A percentile compares a stretch with the other conserved stretches of the same genome.
These are phyloP conservation scores for Boletales sp. DNA, from an alignment of 768 basidiomycete genomes.

Conservation along the genomic window DNA sequence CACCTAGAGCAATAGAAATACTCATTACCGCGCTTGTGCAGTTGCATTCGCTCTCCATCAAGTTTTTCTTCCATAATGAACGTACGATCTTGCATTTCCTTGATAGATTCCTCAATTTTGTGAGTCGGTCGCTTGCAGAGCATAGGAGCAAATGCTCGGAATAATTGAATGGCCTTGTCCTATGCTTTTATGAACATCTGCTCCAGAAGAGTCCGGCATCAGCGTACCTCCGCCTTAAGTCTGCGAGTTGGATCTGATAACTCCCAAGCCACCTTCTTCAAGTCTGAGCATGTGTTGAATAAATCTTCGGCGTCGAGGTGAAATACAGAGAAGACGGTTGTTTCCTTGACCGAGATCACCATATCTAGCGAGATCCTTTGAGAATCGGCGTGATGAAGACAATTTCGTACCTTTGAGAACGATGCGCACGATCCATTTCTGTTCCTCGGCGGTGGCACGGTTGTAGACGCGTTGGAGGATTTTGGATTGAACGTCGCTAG, in stretches of 20 bases:
- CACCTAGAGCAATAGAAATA: conserved; percentile 93
- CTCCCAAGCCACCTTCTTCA: conserved; percentile 90
- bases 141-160: conserved; percentile 91
- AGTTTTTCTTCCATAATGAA: conserved; percentile 97
- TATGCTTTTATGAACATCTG: conserved; percentile 28
- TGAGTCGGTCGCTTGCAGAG: conserved; percentile 85
- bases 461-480: conserved; percentile 77
- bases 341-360: conserved; percentile 90
- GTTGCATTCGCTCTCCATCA: conserved; percentile 94
- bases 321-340: conserved; percentile 85
- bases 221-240: conserved; percentile 53
- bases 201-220: no score
- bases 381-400: background rate
- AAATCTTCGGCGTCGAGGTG: conserved; percentile 93
- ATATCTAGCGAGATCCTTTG: conserved; percentile 54
- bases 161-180: conserved; percentile 83
- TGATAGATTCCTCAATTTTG: conserved; percentile 79
- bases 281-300: conserved; percentile 95
- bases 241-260: conserved; percentile 73
- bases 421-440: conserved; percentile 94
- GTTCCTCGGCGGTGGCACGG: conserved; percentile 79
- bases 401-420: conserved; percentile 76
- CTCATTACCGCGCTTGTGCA: conserved; percentile 89
- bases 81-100: conserved; percentile 70
- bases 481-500: conserved; percentile 70